Percentiles rank a stretch among this genome's conserved stretches.
These are phyloP conservation scores for Phytophthora quininea DNA, from an alignment of 352 stramenopile species.

Conservation along the genomic window DNA sequence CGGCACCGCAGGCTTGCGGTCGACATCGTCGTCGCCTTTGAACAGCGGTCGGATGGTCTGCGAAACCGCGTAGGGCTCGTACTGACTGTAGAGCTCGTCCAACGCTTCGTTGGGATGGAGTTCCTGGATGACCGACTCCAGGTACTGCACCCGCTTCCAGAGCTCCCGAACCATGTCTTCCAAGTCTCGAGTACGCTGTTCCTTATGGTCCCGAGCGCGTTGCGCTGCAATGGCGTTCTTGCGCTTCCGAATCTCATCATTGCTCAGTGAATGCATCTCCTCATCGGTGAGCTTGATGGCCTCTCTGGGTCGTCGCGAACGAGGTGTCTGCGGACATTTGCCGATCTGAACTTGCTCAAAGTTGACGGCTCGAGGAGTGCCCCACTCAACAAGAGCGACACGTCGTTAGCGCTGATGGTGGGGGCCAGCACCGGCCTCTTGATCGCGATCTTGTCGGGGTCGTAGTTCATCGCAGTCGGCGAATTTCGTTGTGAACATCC, in stretches of 20 bases:
- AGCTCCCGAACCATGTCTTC: slow-evolving; percentile 64
- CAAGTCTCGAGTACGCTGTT: slow-evolving; percentile 62
- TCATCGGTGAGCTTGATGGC: slow-evolving; percentile 52
- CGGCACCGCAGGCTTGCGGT: slow-evolving; percentile 5
- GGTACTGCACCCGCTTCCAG: slow-evolving; percentile 63
- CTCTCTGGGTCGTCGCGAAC: slow-evolving; percentile 41
- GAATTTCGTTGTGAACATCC: slow-evolving; percentile 23
- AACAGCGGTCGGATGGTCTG: slow-evolving; percentile 29
- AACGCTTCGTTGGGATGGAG: slow-evolving; percentile 36
- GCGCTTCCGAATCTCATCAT: slow-evolving; percentile 62
- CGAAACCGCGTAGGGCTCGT: slow-evolving; percentile 45
- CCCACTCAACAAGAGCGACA: slow-evolving; percentile 30
- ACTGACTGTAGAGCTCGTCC: slow-evolving; percentile 46
- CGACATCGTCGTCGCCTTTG: slow-evolving; percentile 4
- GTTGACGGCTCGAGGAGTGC: slow-evolving; percentile 10
- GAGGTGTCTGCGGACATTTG: slow-evolving; percentile 30
- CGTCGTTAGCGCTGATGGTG: slow-evolving; percentile 29
- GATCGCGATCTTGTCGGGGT: slow-evolving; percentile 8
- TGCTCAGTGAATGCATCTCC: slow-evolving; percentile 46
- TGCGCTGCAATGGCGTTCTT: slow-evolving; percentile 76
- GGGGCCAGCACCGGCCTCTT: slow-evolving; percentile 20
- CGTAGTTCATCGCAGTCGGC: slow-evolving; percentile 15
- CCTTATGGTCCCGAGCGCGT: slow-evolving; percentile 58
- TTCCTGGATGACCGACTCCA: slow-evolving; percentile 48
- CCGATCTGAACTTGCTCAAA: slow-evolving; percentile 26